Base-by-base conservation (phyloP, 495 filamentous ascomycete genomes). In the Pseudoneurospora amorphoporcata region DNA sequence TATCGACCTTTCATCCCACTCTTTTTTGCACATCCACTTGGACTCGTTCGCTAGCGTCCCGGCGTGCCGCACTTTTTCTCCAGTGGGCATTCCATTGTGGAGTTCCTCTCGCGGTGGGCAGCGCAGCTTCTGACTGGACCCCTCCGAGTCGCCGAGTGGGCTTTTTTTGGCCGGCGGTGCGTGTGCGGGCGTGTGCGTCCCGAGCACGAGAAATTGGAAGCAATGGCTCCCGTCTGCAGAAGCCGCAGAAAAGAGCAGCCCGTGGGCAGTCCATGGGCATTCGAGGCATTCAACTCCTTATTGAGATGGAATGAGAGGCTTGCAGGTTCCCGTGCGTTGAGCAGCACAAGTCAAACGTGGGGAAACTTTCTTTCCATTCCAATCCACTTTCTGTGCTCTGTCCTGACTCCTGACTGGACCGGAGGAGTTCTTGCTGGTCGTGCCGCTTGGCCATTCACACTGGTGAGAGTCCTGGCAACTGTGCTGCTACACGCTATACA, bases 141-240 rank as follows among this genome's bases (percentile, higher is more conserved):
- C 23, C 19, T 70, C 1, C 39, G 16, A 45, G 29, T 19, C 17
- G 29, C 29, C 32, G 47, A 58, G 72, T 35, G 38, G 38, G 16
- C 68, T 39, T 32, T 71, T 39, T 29, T 68, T 38, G 39, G 35
- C 19, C 37, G 43, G 72, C 47, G 65, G 65, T 23, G 70, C 39
- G 37, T 68, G 61, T n/a, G n/a, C 40, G 40, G 43, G 47, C 47
- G 53, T 58, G 68, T 71, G 70, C 65, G 41, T 70, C 69, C 71
- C 71, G 19, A 43, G 41, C 69, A 47, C 42, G 19, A 70, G 45
- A 73, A 68, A 76, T 72, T 69, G 70, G 70, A 68, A 47, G 61
- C 70, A 72, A 23, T 39, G 17, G 70, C 69, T 71, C 70, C 23
- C 23, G 23, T 72, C 71, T 71, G 70, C 70, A 16, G 68, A 29